phyloP scores from a whole-genome alignment of 352 stramenopile genomes.

The Globisporangium nodosum region DNA sequence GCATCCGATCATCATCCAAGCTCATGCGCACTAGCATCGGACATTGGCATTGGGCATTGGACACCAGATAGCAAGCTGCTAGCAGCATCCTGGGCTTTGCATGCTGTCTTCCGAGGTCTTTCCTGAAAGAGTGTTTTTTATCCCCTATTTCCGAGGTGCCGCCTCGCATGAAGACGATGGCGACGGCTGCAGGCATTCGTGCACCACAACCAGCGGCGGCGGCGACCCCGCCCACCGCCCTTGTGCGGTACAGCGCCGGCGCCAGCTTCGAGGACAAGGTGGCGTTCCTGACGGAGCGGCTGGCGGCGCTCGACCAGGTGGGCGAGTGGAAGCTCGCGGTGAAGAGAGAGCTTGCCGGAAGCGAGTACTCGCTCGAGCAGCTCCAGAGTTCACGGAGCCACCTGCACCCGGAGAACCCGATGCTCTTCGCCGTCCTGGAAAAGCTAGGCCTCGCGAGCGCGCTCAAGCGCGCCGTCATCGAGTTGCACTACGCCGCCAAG shows the following conservation, averaged over 20 bases:
- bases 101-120: too few relatives aligned
- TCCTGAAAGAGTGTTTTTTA: too few relatives aligned
- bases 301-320: conserved; percentile 33
- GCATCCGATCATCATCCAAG: too few relatives aligned
- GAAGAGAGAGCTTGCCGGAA: conserved; percentile 36
- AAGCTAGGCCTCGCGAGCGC: conserved; percentile 44
- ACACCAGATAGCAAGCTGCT: too few relatives aligned
- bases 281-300: conserved; percentile 35
- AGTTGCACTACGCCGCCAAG: conserved; percentile 46
- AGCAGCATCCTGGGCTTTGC: too few relatives aligned
- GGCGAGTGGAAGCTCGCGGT: conserved; percentile 53
- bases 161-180: too few relatives aligned
- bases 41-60: too few relatives aligned
- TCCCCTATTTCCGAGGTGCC: too few relatives aligned
- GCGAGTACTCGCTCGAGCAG: conserved; percentile 41
- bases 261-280: conserved; percentile 44
- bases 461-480: conserved; percentile 53
- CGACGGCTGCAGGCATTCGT: too few relatives aligned
- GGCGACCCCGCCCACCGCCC: background rate
- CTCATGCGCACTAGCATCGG: too few relatives aligned
- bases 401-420: conserved; percentile 18
- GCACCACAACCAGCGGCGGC: too few relatives aligned
- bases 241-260: conserved; percentile 13
- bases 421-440: conserved; percentile 44
- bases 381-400: conserved; percentile 19